phyloP scores from a whole-genome alignment of 2,329 filamentous ascomycete species.

The Tolypocladium inflatum region DNA sequence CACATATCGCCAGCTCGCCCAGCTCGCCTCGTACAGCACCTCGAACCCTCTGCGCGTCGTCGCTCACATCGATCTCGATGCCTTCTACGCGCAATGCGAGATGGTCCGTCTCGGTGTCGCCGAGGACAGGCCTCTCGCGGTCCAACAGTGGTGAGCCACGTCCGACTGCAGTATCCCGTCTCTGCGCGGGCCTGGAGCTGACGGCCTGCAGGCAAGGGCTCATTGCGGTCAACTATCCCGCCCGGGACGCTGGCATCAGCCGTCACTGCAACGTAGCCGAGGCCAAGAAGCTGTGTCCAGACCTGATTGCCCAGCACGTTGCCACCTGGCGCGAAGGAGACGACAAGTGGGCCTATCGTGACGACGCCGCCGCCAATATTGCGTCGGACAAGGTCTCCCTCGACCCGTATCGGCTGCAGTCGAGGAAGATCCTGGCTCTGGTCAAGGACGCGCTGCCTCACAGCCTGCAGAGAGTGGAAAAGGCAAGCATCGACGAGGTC shows the following conservation, averaged over 20 bases:
- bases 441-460: conserved; percentile 67
- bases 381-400: conserved; percentile 87
- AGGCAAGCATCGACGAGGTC: conserved; percentile 91
- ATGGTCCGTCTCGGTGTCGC: conserved; percentile 72
- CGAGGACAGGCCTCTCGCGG: conserved; percentile 73
- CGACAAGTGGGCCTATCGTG: conserved; percentile 81
- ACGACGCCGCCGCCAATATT: conserved; percentile 71
- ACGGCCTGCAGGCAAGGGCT: conserved; percentile 59
- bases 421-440: conserved; percentile 66
- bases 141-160: conserved; percentile 70
- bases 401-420: conserved; percentile 83
- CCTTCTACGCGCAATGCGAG: conserved; percentile 96
- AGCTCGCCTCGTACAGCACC: conserved; percentile 61
- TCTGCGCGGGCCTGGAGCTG: background rate
- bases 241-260: conserved; percentile 68
- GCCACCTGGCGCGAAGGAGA: conserved; percentile 92
- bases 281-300: conserved; percentile 77
- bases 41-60: conserved; percentile 76
- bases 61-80: conserved; percentile 90
- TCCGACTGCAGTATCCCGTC: background rate
- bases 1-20: conserved; percentile 73
- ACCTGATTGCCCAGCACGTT: conserved; percentile 81
- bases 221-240: conserved; percentile 94
- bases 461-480: conserved; percentile 68
- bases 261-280: conserved; percentile 72